These are phyloP conservation scores for Nyssa sinensis DNA, from an alignment of 148 eudicot genomes.

Conservation along the genomic window DNA sequence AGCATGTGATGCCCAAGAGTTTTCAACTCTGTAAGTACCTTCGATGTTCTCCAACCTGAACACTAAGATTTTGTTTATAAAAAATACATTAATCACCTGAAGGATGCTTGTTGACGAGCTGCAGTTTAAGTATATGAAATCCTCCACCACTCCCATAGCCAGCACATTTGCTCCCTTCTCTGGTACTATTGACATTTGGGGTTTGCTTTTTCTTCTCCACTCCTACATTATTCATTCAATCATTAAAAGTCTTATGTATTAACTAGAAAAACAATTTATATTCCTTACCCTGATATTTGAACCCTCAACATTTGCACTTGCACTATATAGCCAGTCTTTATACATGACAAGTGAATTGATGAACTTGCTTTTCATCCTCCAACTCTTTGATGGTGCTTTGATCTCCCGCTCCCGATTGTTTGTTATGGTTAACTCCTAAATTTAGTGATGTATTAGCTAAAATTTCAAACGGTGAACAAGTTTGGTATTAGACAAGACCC, in stretches of 20 bases:
- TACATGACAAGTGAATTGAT: constrained; percentile 35
- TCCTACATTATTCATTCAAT: constrained; percentile 32
- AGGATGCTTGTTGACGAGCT: constrained; percentile 37
- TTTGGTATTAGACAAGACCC: background rate
- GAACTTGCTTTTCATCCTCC: constrained; percentile 50
- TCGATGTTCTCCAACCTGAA: background rate
- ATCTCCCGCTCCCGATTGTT: constrained; percentile 43
- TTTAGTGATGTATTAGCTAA: constrained; percentile 4
- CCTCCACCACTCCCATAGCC: constrained; percentile 61
- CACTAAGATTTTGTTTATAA: background rate
- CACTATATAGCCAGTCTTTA: constrained; percentile 56
- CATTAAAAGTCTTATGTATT: background rate
- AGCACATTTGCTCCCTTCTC: constrained; percentile 38
- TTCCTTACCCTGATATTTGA: constrained; percentile 46
- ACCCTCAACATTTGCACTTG: constrained; percentile 42
- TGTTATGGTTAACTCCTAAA: constrained; percentile 36
- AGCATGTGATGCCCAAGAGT: background rate
- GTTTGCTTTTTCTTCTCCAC: constrained; percentile 42
- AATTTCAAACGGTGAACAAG: background rate
- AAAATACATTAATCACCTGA: constrained; percentile 32
- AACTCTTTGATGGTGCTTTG: constrained; percentile 45
- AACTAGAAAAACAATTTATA: background rate
- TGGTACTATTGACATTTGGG: constrained; percentile 42
- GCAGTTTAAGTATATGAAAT: constrained; percentile 52
- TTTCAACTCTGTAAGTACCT: background rate